A percentile compares a stretch with the other conserved stretches of the same genome.
Conservation (phyloP, 2,329 filamentous ascomycete species). For the Claviceps quebecensis region DNA sequence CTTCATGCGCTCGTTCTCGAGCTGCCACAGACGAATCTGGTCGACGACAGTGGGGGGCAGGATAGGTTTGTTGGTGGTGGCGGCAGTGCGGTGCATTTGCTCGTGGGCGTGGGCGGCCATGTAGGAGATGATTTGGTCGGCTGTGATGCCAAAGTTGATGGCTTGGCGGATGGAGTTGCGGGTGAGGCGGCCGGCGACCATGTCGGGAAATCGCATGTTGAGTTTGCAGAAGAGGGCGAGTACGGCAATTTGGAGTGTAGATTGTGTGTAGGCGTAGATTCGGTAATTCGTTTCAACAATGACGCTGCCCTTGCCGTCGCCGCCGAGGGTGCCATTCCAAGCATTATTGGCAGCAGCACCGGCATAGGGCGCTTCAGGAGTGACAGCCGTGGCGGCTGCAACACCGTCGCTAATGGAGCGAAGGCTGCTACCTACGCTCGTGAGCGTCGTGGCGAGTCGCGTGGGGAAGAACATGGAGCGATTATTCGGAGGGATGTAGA, state of each 20-base stretch:
- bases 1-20: conserved; percentile 90
- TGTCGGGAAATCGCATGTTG: conserved; percentile 82
- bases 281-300: conserved; percentile 98
- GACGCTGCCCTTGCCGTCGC: conserved; percentile 60
- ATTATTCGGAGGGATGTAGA: conserved; percentile 54
- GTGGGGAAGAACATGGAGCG: conserved; percentile 70
- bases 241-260: conserved; percentile 86
- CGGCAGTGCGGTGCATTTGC: conserved; percentile 64
- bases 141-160: conserved; percentile 80
- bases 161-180: conserved; percentile 79
- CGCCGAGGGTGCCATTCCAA: conserved; percentile 13
- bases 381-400: conserved; percentile 46
- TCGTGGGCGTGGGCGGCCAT: conserved; percentile 86
- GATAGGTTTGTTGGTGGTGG: conserved; percentile 48
- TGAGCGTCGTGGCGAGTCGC: conserved; percentile 83
- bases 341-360: conserved; percentile 8
- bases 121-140: conserved; percentile 90
- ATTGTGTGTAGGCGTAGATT: conserved; percentile 91
- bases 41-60: conserved; percentile 93
- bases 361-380: conserved; percentile 19
- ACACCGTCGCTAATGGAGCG: conserved; percentile 57
- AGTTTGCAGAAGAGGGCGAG: conserved; percentile 81
- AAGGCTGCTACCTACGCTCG: conserved; percentile 63
- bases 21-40: conserved; percentile 94
- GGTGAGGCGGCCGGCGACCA: conserved; percentile 83